phyloP scores from a whole-genome alignment of 257 asterid species.

The Forsythia viridissima region DNA sequence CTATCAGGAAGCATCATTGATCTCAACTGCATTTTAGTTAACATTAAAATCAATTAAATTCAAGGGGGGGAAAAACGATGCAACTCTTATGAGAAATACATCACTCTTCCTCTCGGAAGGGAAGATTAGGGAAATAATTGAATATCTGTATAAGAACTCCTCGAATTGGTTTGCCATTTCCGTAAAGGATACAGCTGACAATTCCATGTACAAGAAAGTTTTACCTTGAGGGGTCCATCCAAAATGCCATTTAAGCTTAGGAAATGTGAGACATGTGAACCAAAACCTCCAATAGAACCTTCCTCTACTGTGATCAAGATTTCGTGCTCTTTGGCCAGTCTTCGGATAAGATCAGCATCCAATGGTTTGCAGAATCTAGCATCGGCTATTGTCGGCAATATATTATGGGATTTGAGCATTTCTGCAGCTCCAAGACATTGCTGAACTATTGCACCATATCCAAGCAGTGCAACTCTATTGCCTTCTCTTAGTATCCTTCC shows the following conservation, averaged over 20 bases:
- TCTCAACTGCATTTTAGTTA: constrained; percentile 37
- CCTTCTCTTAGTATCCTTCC: constrained; percentile 38
- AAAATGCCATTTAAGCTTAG: constrained; percentile 41
- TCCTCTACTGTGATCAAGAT: constrained; percentile 50
- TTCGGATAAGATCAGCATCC: constrained; percentile 25
- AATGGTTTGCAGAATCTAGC: constrained; percentile 46
- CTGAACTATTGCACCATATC: constrained; percentile 36
- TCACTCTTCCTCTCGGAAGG: no score
- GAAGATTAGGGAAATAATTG: no score
- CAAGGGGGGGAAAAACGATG: not conserved
- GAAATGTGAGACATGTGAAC: constrained; percentile 54
- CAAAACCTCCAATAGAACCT: constrained; percentile 56
- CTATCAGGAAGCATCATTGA: constrained; percentile 53
- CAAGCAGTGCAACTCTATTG: constrained; percentile 38
- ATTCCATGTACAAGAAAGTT: not conserved
- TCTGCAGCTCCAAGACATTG: constrained; percentile 36
- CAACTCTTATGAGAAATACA: not conserved
- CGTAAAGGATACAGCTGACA: constrained; percentile 7
- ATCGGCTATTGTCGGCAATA: constrained; percentile 37
- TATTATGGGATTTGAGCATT: constrained; percentile 23
- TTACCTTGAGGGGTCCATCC: constrained; percentile 55
- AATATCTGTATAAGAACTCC: no score
- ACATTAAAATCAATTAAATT: not conserved
- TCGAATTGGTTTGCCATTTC: constrained; percentile 17
- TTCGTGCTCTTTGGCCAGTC: constrained; percentile 48